Conservation (phyloP, 1,284 basidiomycete genomes). For the Agroathelia rolfsii region DNA sequence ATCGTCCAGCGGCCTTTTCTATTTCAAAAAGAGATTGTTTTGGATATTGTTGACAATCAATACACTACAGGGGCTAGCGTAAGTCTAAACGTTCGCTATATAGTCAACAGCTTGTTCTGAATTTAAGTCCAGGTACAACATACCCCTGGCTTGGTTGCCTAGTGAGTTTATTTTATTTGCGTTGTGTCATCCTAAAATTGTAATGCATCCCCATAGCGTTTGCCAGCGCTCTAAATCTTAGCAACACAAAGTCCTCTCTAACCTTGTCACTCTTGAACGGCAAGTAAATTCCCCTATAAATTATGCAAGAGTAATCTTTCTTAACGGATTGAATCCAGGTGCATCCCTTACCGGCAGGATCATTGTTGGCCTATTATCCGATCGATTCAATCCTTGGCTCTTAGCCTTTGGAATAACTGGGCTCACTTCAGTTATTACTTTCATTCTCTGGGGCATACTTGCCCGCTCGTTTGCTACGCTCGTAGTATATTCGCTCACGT, state of each 20-base stretch:
- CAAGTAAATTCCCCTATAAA: slow-evolving; percentile 8
- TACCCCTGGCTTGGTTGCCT: slow-evolving; percentile 27
- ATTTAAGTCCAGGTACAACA: slow-evolving; percentile 22
- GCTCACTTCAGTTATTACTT: slow-evolving; percentile 21
- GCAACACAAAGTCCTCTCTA: slow-evolving; percentile 17
- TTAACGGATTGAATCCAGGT: slow-evolving; percentile 12
- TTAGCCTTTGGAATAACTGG: slow-evolving; percentile 22
- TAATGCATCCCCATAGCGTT: slow-evolving; percentile 15
- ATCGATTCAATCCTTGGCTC: slow-evolving; percentile 25
- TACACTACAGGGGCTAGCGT: slow-evolving; percentile 26
- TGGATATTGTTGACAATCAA: slow-evolving; percentile 24
- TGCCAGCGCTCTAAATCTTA: slow-evolving; percentile 20
- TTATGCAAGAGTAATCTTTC: too few species aligned
- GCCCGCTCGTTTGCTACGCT: slow-evolving; percentile 24
- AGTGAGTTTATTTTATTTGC: slow-evolving; percentile 14
- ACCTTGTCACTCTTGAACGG: slow-evolving; percentile 21
- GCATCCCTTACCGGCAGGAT: slow-evolving; percentile 24
- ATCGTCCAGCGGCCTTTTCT: slow-evolving; percentile 10
- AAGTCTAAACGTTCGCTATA: too few species aligned
- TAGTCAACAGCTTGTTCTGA: too few species aligned
- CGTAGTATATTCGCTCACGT: slow-evolving; percentile 23
- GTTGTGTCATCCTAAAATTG: slow-evolving; percentile 2
- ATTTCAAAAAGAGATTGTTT: slow-evolving; percentile 18
- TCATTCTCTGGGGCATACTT: slow-evolving; percentile 30
- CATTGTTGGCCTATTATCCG: slow-evolving; percentile 25